Conservation (phyloP, 2,329 filamentous ascomycete species). For the Didymella exigua region DNA sequence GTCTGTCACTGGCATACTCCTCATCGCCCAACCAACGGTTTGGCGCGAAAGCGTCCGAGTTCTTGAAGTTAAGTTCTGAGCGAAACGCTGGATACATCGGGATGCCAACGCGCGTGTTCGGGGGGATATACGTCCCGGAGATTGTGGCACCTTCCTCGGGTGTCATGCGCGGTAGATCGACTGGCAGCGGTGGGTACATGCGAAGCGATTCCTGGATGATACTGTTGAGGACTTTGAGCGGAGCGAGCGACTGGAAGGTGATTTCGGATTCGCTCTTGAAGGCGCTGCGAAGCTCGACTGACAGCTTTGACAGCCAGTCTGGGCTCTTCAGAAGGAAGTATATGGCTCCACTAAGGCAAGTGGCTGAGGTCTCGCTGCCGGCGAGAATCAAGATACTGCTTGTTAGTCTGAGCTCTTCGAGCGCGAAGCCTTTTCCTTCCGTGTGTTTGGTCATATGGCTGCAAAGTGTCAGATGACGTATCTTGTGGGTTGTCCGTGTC, state of each 20-base stretch:
- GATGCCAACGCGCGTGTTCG: slow-evolving; percentile 28
- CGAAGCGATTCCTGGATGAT: slow-evolving; percentile 53
- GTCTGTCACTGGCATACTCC: slow-evolving; percentile 41
- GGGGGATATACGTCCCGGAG: slow-evolving; percentile 35
- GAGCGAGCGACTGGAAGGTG: slow-evolving; percentile 19
- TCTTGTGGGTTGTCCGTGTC: not conserved
- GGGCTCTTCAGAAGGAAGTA: slow-evolving; percentile 34
- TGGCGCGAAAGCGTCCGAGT: slow-evolving; percentile 34
- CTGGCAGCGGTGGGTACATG: slow-evolving; percentile 52
- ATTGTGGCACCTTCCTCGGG: slow-evolving; percentile 24
- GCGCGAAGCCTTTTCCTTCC: not conserved
- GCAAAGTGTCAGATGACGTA: not conserved
- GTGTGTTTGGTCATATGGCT: not conserved
- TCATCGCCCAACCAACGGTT: slow-evolving; percentile 49
- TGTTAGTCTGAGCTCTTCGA: not conserved
- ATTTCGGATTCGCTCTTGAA: slow-evolving; percentile 25
- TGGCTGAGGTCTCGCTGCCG: slow-evolving; percentile 39
- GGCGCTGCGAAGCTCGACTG: slow-evolving; percentile 26
- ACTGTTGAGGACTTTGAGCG: slow-evolving; percentile 47
- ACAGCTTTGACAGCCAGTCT: slow-evolving; percentile 20
- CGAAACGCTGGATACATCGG: slow-evolving; percentile 39
- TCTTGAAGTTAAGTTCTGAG: slow-evolving; percentile 33
- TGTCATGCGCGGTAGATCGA: slow-evolving; percentile 37
- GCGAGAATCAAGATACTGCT: slow-evolving; percentile 28
- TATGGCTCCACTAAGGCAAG: slow-evolving; percentile 25